phyloP scores from a whole-genome alignment of 495 filamentous ascomycete species.

The Endocarpon pusillum region DNA sequence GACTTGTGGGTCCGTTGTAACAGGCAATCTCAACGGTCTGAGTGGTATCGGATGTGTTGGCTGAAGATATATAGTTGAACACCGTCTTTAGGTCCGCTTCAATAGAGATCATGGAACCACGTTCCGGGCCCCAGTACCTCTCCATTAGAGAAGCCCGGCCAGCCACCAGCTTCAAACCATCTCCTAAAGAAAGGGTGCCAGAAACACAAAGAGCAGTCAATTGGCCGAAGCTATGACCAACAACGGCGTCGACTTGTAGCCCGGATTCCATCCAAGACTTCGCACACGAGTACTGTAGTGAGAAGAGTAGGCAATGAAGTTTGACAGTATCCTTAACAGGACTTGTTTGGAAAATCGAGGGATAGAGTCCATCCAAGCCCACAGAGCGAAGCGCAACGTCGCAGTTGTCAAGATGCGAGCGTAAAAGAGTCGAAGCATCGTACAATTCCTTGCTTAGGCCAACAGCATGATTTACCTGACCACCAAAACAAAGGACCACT shows the following conservation, averaged over 20 bases:
- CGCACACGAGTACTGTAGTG: conserved; percentile 31
- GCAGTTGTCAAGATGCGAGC: conserved; percentile 23
- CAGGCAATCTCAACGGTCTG: conserved; percentile 24
- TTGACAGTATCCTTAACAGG: conserved; percentile 20
- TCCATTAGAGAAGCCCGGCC: conserved; percentile 27
- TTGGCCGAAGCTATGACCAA: conserved; percentile 37
- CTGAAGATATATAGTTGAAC: conserved; percentile 1
- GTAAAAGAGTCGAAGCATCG: conserved; percentile 15
- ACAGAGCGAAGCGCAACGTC: conserved; percentile 13
- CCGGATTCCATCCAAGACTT: conserved; percentile 31
- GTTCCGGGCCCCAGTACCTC: conserved; percentile 27
- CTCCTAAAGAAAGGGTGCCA: conserved; percentile 16
- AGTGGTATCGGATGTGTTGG: background rate
- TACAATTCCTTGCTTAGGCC: conserved; percentile 19
- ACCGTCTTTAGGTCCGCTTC: conserved; percentile 17
- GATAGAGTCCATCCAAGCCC: conserved; percentile 22
- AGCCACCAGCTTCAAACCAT: conserved; percentile 25
- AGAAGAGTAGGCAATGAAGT: conserved; percentile 27
- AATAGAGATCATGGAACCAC: conserved; percentile 33
- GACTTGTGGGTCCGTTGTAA: conserved; percentile 29
- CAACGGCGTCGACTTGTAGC: conserved; percentile 16
- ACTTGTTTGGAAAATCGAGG: conserved; percentile 25
- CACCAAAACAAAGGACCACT: conserved; percentile 20
- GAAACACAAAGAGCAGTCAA: conserved; percentile 26
- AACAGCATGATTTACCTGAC: conserved; percentile 15